Base-by-base conservation (phyloP, 169 alveolate genomes). In the Theileria sp. region DNA sequence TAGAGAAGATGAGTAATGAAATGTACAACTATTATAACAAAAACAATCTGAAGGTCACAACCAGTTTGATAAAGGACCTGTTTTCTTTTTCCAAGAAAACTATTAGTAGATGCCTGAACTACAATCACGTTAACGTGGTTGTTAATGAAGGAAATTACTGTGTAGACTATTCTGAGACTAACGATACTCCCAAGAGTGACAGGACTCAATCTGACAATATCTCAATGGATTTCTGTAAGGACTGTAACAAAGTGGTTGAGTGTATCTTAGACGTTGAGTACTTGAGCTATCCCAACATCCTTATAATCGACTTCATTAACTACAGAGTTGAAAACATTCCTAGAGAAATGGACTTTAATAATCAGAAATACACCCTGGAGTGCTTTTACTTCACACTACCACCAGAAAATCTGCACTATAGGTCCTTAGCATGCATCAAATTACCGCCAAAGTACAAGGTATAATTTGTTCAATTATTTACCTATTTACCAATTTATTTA, bases 1-100 rank as follows among this genome's bases (percentile, higher is more conserved):
- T 85, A 5, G 87, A 85, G 26, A 85, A 72, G 54, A 60, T 85
- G 74, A 85, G 68, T 54, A 67, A 77, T 0, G 91, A 85, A 30
- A 72, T 85, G 50, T 73, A 78, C 60, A 77, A 25, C 56, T 83
- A 70, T 74, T 72, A 78, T 34, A 54, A 19, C 44, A 65, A 34
- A n/a, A 28, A 58, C 9, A 54, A 51, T 19, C 19, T 21, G 3
- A 51, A 6, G 7, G 50, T 19, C 3, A 75, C 49, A 10, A 23
- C 38, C n/a, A 58, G 67, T 21, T 66, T 85, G 6, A 78, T 85
- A 23, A 77, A 78, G 51, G 66, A 66, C 56, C 79, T 79, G n/a
- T 85, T 85, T 44, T 86, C 87, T 0, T 77, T 67, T 38, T 73
- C 87, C 17, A 71, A 78, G 51, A 71, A 60, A 23, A 79, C 68